phyloP scores from a whole-genome alignment of 257 asterid species.

The Solanum rostratum region DNA sequence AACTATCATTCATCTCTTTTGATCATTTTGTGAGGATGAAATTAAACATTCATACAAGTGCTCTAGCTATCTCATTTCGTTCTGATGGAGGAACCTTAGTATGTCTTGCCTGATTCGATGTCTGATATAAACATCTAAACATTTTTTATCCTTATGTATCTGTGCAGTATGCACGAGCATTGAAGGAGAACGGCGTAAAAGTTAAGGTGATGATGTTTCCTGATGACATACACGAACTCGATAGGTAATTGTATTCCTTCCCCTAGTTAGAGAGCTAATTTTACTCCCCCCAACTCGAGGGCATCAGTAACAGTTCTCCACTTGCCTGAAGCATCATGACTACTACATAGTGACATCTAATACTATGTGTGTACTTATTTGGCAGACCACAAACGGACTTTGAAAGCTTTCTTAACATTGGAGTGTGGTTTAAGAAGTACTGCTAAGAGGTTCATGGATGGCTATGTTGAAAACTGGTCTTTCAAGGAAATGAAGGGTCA shows the following conservation, averaged over 20 bases:
- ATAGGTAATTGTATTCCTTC: constrained; percentile 29
- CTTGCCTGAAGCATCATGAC: too few species aligned
- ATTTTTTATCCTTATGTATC: background rate
- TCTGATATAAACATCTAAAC: background rate
- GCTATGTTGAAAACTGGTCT: background rate
- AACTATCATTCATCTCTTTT: background rate
- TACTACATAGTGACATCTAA: background rate
- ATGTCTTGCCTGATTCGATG: background rate
- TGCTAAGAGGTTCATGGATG: constrained; percentile 18
- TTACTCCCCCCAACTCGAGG: background rate
- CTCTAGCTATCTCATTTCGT: background rate
- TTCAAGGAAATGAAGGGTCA: background rate
- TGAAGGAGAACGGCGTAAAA: constrained; percentile 65
- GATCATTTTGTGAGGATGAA: background rate
- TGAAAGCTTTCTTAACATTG: constrained; percentile 78
- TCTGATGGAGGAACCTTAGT: background rate
- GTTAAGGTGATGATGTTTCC: constrained; percentile 77
- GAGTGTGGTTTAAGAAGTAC: constrained; percentile 73
- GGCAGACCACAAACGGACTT: constrained; percentile 87
- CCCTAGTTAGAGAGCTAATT: background rate
- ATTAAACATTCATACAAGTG: background rate
- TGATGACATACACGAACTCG: constrained; percentile 56
- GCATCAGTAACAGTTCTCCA: background rate
- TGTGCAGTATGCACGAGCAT: constrained; percentile 64
- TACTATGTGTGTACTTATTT: background rate